phyloP scores from a whole-genome alignment of 176 grass and related monocot genomes.

The Juncus effusus region DNA sequence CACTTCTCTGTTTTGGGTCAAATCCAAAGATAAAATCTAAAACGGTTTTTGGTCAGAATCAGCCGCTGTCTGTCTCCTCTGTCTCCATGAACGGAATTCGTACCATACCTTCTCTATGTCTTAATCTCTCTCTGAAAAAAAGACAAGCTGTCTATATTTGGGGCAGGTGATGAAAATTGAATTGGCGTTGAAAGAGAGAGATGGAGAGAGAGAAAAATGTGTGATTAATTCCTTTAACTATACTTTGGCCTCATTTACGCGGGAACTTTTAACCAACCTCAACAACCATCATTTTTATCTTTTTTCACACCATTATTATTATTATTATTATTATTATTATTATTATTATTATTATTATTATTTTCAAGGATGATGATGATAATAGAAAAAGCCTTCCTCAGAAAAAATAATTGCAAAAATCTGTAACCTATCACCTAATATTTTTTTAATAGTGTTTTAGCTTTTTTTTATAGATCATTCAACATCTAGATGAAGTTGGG shows the following conservation, averaged over 20 bases:
- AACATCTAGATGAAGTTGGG: too few species aligned
- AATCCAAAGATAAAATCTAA: neutral
- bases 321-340: too few species aligned
- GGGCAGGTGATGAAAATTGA: neutral
- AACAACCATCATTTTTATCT: neutral
- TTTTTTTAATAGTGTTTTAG: too few species aligned
- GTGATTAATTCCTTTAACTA: neutral
- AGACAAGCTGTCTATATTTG: conserved; percentile 25
- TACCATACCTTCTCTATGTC: conserved; percentile 5
- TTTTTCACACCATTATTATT: neutral
- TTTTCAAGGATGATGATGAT: too few species aligned
- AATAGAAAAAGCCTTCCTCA: too few species aligned
- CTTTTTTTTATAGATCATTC: too few species aligned
- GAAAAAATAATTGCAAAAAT: too few species aligned
- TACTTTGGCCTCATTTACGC: conserved; percentile 11
- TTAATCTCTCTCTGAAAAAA: conserved; percentile 15
- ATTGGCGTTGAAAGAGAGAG: conserved; percentile 20
- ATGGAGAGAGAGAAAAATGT: conserved; percentile 8
- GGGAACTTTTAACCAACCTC: conserved; percentile 17
- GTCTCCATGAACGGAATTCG: conserved; percentile 20
- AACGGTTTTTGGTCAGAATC: conserved; percentile 25
- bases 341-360: too few species aligned
- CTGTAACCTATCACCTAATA: too few species aligned
- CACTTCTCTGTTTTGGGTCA: conserved; percentile 9
- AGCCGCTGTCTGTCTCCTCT: conserved; percentile 10